phyloP scores from a whole-genome alignment of 768 basidiomycete genomes.

The Amanita pseudoporphyria region DNA sequence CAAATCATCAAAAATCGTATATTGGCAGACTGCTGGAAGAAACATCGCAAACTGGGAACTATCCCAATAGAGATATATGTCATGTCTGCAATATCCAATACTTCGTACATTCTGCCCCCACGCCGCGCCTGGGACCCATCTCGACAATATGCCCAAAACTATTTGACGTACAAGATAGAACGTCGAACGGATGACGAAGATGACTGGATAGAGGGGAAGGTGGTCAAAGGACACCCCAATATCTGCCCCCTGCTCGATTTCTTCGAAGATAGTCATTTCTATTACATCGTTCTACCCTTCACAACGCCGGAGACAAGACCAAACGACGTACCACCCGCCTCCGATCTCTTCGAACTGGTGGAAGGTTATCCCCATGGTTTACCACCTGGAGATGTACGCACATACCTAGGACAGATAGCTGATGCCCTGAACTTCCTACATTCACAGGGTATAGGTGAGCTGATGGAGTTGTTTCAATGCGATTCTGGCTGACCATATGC shows the following conservation, averaged over 20 bases:
- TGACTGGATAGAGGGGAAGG: conserved; percentile 60
- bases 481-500: conserved; percentile 7
- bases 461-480: neutral
- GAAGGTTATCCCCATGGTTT: conserved; percentile 84
- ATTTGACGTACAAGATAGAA: conserved; percentile 15
- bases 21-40: conserved; percentile 99
- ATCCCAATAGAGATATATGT: conserved; percentile 98
- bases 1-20: conserved; percentile 98
- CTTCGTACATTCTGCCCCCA: conserved; percentile 67
- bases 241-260: conserved; percentile 93
- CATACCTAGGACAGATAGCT: conserved; percentile 88
- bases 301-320: conserved; percentile 50
- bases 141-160: conserved; percentile 24
- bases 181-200: conserved; percentile 17
- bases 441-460: conserved; percentile 79
- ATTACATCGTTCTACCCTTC: conserved; percentile 86
- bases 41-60: conserved; percentile 87
- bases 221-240: conserved; percentile 87
- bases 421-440: conserved; percentile 89
- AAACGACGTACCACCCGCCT: conserved; percentile 45
- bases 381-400: conserved; percentile 61
- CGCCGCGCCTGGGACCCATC: conserved; percentile 80
- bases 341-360: conserved; percentile 93
- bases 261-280: conserved; percentile 94
- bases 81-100: conserved; percentile 83